Percentiles rank a stretch among this genome's conserved stretches.
Conservation (phyloP, 495 filamentous ascomycete species). For the Penicillium chermesinum region DNA sequence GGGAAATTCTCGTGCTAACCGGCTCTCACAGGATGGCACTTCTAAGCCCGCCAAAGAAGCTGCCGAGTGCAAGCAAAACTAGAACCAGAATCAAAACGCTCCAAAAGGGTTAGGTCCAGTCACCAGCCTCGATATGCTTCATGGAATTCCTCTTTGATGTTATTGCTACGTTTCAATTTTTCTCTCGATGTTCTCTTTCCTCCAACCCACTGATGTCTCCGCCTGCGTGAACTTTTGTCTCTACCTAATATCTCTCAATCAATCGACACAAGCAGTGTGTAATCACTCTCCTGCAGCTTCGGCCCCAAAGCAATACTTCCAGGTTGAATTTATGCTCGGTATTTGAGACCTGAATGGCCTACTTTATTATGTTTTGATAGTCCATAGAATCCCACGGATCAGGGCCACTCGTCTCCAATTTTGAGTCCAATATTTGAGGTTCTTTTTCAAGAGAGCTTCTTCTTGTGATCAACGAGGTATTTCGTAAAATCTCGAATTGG, state of each 20-base stretch:
- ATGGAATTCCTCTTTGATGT: constrained; percentile 25
- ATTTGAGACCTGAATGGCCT: neutral
- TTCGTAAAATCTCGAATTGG: too few relatives aligned
- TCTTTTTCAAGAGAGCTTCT: too few relatives aligned
- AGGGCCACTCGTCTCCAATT: neutral
- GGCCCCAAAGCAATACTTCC: neutral
- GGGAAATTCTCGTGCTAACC: constrained; percentile 24
- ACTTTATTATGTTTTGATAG: neutral
- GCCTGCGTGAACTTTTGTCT: constrained; percentile 26
- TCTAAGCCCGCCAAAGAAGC: constrained; percentile 98
- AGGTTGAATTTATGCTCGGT: neutral
- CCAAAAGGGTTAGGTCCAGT: neutral
- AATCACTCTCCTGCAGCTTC: constrained; percentile 1
- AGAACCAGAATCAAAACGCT: constrained; percentile 13
- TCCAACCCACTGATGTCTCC: constrained; percentile 19
- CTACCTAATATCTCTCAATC: constrained; percentile 30
- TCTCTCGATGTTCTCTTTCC: constrained; percentile 2
- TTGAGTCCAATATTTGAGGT: too few relatives aligned
- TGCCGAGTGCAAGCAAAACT: constrained; percentile 99
- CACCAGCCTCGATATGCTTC: constrained; percentile 15
- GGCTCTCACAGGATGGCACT: constrained; percentile 67
- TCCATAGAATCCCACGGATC: neutral
- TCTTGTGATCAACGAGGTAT: too few relatives aligned
- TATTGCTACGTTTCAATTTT: constrained; percentile 28
- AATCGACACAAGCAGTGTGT: constrained; percentile 29